Evolutionary conservation across 768 basidiomycete species (phyloP), one percentile per base, ranked within the genome.

Genomic region (Naganishia randhawae): DNA sequence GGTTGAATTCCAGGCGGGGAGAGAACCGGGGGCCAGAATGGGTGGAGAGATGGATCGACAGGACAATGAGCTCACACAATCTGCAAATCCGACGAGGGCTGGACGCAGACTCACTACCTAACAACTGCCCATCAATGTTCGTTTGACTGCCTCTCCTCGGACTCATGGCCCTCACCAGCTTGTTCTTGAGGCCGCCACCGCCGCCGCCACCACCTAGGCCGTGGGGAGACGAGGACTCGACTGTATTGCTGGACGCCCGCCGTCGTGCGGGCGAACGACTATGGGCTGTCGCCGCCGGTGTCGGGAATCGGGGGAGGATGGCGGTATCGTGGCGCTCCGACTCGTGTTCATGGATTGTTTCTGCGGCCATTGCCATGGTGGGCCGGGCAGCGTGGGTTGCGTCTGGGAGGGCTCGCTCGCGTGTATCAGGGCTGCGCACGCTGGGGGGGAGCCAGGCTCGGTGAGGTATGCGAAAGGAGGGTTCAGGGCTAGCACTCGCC

Each of bases 111-210:
- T 61, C 39, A 61, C 57, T 61, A 41, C 39, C 57, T 14, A 61
- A 29, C 13, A 39, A 61, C 39, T 14, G 57, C 10, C 57, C 57
- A 39, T 61, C 57, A n/a, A 61, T 64, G 29, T 10, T 51, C 63
- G 45, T 64, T 27, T 64, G 63, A 19, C 63, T 64, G n/a, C 63
- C 63, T 50, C 50, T 33, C 31, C 50, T 64, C 45, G 63, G 63
- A 32, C 50, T 51, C 42, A 48, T 64, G 45, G 45, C 63, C 37
- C 45, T 35, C 63, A 22, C 63, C 42, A 50, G 19, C 41, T 51
- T 64, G 1, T 50, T 31, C 29, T 64, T 64, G 45, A 51, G 32
- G 9, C 35, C 39, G 22, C 42, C 48, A 9, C 29, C 45, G 29
- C 50, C n/a, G n/a, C n/a, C n/a, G n/a, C n/a, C n/a, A n/a, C n/a